A percentile compares a stretch with the other conserved stretches of the same genome.
These are phyloP conservation scores for Exophiala lecanii-corni DNA, from an alignment of 2,329 filamentous ascomycete genomes.

Conservation along the genomic window DNA sequence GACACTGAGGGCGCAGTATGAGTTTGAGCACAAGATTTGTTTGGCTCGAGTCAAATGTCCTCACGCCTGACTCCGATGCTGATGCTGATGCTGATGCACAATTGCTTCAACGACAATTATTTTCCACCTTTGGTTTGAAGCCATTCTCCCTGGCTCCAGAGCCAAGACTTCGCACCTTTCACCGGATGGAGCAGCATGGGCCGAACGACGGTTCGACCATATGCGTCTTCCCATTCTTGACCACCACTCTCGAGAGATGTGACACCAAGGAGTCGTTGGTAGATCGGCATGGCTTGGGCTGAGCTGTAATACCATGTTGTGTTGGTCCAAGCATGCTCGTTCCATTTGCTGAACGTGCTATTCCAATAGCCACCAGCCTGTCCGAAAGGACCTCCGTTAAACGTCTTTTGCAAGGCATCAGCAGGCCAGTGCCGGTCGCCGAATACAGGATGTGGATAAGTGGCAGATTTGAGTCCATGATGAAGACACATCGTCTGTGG, in stretches of 20 bases:
- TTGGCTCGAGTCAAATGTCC: too few species aligned
- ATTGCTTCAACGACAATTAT: slow-evolving; percentile 16
- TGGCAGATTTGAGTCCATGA: slow-evolving; percentile 74
- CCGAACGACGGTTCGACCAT: slow-evolving; percentile 28
- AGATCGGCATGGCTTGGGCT: slow-evolving; percentile 31
- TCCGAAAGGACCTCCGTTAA: slow-evolving; percentile 32
- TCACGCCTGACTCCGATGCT: too few species aligned
- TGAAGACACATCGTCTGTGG: slow-evolving; percentile 68
- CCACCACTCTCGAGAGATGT: slow-evolving; percentile 26
- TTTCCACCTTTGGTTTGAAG: slow-evolving; percentile 24
- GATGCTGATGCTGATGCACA: too few species aligned
- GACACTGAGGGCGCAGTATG: too few species aligned
- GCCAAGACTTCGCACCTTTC: slow-evolving; percentile 34
- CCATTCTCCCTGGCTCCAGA: slow-evolving; percentile 26
- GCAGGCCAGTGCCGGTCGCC: slow-evolving; percentile 67
- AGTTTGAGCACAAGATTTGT: too few species aligned
- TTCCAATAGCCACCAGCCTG: slow-evolving; percentile 31
- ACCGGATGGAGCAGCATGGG: slow-evolving; percentile 33
- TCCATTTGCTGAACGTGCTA: slow-evolving; percentile 33
- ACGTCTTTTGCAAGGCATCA: slow-evolving; percentile 29
- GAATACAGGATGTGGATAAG: slow-evolving; percentile 72
- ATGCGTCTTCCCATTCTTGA: slow-evolving; percentile 30
- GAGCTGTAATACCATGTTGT: slow-evolving; percentile 34
- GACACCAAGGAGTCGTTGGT: slow-evolving; percentile 30
- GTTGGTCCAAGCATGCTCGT: slow-evolving; percentile 32